phyloP scores from a whole-genome alignment of 2,329 filamentous ascomycete species.

The Paraphaeosphaeria minitans region DNA sequence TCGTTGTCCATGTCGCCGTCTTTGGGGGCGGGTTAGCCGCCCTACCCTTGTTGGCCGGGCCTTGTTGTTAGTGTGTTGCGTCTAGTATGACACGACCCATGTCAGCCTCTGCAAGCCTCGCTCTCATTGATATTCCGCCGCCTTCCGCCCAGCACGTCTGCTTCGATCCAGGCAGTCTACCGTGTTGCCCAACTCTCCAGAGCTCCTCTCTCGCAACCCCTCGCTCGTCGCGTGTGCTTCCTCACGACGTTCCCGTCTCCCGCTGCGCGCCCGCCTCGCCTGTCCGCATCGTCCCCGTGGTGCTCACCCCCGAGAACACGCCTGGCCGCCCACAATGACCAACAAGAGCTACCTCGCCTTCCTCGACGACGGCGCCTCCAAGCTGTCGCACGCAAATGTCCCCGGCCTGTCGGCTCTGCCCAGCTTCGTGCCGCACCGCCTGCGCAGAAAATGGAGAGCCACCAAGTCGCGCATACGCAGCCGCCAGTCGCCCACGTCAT shows the following conservation, averaged over 20 bases:
- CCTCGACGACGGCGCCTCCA: slow-evolving; percentile 40
- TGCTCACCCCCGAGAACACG: slow-evolving; percentile 3
- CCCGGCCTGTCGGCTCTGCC: slow-evolving; percentile 57
- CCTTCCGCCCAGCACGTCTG: slow-evolving; percentile 17
- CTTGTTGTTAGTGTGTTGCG: no score
- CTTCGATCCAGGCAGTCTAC: no score
- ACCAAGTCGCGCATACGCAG: slow-evolving; percentile 68
- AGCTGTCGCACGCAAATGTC: slow-evolving; percentile 57
- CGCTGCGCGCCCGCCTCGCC: neutral
- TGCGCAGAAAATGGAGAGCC: slow-evolving; percentile 67
- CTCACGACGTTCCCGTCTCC: neutral
- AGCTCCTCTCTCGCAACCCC: slow-evolving; percentile 18
- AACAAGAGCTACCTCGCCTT: slow-evolving; percentile 44
- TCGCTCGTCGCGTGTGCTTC: neutral
- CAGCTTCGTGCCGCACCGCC: slow-evolving; percentile 65
- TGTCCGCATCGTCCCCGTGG: slow-evolving; percentile 10
- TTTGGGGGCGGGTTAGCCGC: slow-evolving; percentile 1
- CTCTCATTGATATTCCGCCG: slow-evolving; percentile 42
- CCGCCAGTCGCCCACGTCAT: slow-evolving; percentile 69
- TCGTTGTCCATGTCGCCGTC: neutral
- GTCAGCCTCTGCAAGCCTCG: slow-evolving; percentile 30
- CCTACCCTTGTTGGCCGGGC: no score
- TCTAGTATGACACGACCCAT: slow-evolving; percentile 29
- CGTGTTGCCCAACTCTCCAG: no score
- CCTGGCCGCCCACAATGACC: slow-evolving; percentile 28